phyloP scores from a whole-genome alignment of 78 protist species.

The Polysphondylium violaceum region DNA sequence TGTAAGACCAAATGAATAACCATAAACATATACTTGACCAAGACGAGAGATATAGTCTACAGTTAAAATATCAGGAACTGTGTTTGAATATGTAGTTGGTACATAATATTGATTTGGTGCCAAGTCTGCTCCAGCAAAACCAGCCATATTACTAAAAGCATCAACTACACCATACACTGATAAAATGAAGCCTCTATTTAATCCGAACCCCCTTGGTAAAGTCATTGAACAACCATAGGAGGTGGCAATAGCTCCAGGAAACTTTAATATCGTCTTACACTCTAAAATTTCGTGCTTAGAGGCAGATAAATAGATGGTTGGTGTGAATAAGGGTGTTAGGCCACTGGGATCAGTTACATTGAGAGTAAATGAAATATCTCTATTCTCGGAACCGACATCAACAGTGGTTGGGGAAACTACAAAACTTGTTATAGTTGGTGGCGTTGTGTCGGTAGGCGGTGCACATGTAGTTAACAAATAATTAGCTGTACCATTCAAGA shows the following conservation, averaged over 20 bases:
- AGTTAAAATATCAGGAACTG: too few relatives aligned
- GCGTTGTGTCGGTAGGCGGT: background rate
- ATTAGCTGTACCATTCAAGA: too few relatives aligned
- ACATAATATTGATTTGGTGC: too few relatives aligned
- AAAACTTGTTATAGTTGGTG: background rate
- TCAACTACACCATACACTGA: background rate
- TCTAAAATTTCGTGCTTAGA: background rate
- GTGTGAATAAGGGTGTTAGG: background rate
- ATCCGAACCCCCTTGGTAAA: background rate
- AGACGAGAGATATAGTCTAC: too few relatives aligned
- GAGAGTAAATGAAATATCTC: background rate
- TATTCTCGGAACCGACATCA: conserved; percentile 6
- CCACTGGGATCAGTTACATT: background rate
- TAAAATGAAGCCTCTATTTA: background rate
- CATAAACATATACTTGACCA: too few relatives aligned
- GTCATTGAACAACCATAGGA: background rate
- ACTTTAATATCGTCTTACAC: too few relatives aligned
- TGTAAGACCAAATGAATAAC: too few relatives aligned
- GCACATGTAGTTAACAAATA: too few relatives aligned
- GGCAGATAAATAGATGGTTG: background rate
- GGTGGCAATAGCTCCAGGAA: background rate
- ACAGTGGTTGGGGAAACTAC: background rate
- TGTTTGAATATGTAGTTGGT: too few relatives aligned
- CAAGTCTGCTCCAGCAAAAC: too few relatives aligned
- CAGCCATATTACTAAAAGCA: too few relatives aligned